Evolutionary conservation across 345 rosid genomes (phyloP).

Genomic region (Bruguiera sexangula): DNA sequence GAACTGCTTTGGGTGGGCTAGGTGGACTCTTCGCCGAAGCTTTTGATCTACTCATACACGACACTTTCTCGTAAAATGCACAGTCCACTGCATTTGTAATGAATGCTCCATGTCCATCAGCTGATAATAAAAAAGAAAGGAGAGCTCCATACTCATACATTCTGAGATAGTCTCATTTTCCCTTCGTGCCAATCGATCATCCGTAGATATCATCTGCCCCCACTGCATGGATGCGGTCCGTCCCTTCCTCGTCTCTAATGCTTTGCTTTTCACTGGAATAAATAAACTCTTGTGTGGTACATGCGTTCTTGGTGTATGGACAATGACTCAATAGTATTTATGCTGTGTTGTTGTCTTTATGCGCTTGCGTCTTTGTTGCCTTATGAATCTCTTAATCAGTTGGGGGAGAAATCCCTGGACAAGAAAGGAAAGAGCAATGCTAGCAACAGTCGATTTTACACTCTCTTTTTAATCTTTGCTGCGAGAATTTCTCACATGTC

Average conservation of each 20-base stretch:
- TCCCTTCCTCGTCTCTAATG: constrained; percentile 15
- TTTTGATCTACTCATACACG: constrained; percentile 2
- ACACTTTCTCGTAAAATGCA: background rate
- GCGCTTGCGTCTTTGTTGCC: too few relatives aligned
- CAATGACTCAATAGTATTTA: too few relatives aligned
- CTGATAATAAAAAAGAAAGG: constrained; percentile 9
- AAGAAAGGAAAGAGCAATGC: too few relatives aligned
- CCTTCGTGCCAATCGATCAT: background rate
- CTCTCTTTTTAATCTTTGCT: too few relatives aligned
- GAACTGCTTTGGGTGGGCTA: constrained; percentile 38
- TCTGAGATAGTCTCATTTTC: constrained; percentile 10
- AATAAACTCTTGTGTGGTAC: constrained; percentile 9
- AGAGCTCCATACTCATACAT: background rate
- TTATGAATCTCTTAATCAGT: too few relatives aligned
- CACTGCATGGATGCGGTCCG: constrained; percentile 17
- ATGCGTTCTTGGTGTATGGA: too few relatives aligned
- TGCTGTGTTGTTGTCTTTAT: too few relatives aligned
- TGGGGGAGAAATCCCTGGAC: too few relatives aligned
- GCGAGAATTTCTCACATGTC: too few relatives aligned
- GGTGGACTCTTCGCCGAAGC: constrained; percentile 28
- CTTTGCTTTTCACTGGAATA: constrained; percentile 14
- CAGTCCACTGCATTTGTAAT: background rate
- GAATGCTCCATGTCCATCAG: background rate
- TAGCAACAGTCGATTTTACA: too few relatives aligned
- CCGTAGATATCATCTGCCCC: constrained; percentile 25